A percentile compares a stretch with the other conserved stretches of the same genome.
Evolutionary conservation across 2,329 filamentous ascomycete genomes (phyloP).

Genomic region (Xylaria polymorpha): DNA sequence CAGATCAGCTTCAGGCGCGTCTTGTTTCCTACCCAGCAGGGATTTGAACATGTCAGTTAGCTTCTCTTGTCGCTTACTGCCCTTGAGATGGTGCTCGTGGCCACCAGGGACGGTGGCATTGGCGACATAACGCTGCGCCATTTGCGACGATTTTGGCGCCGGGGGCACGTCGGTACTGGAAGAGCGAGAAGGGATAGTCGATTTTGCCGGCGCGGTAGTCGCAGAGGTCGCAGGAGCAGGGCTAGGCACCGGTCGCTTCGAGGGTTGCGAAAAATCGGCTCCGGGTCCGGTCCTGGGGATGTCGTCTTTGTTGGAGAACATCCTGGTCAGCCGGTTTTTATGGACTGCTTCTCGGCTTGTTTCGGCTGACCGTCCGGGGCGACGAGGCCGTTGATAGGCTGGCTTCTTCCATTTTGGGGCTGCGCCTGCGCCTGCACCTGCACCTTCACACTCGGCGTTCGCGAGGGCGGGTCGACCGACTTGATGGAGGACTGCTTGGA

Average conservation of each 20-base stretch:
- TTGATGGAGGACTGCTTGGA: constrained; percentile 51
- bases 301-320: constrained; percentile 71
- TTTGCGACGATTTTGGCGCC: constrained; percentile 48
- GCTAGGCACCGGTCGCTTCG: constrained; percentile 45
- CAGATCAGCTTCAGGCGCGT: constrained; percentile 80
- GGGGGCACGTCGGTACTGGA: constrained; percentile 40
- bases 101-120: constrained; percentile 69
- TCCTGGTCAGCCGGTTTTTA: constrained; percentile 74
- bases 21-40: constrained; percentile 86
- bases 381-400: constrained; percentile 47
- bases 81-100: constrained; percentile 90
- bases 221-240: constrained; percentile 50
- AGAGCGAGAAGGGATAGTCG: constrained; percentile 48
- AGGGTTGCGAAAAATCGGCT: constrained; percentile 51
- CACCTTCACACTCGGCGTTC: constrained; percentile 47
- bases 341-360: constrained; percentile 64
- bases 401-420: constrained; percentile 45
- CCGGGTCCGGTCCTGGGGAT: constrained; percentile 52
- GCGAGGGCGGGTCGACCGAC: constrained; percentile 48
- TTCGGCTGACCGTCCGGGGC: constrained; percentile 53
- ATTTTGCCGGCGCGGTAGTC: constrained; percentile 50
- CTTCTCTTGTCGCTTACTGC: constrained; percentile 92
- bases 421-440: constrained; percentile 16
- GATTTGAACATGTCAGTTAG: constrained; percentile 90
- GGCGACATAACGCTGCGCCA: constrained; percentile 62